Conservation (phyloP, 371 early-diverging fungal genomes). For the Sporodiniella umbellata region DNA sequence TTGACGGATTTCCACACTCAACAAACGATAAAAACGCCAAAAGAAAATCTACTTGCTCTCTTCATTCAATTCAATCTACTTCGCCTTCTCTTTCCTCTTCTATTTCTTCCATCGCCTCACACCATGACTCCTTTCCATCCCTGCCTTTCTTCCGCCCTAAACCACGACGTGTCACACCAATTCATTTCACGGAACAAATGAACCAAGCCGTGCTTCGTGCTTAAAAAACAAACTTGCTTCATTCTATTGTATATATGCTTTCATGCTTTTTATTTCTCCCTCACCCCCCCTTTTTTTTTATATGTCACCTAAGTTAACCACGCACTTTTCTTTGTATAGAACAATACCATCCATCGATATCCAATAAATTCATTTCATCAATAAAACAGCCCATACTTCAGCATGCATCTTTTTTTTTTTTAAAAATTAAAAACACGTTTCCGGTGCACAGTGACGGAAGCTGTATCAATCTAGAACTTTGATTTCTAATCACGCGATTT, state of each 20-base stretch:
- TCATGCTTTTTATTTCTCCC: neutral
- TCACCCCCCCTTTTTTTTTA: too few species aligned
- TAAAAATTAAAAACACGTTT: too few species aligned
- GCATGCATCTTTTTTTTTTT: too few species aligned
- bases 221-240: neutral
- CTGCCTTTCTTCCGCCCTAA: conserved; percentile 13
- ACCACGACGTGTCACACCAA: conserved; percentile 7
- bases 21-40: neutral
- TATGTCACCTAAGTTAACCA: too few species aligned
- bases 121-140: neutral
- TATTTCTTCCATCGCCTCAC: conserved; percentile 8
- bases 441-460: too few species aligned
- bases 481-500: too few species aligned
- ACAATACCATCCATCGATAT: too few species aligned
- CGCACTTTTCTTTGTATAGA: too few species aligned
- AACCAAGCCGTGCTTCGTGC: conserved; percentile 16
- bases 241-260: neutral
- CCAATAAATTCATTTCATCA: too few species aligned
- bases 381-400: too few species aligned
- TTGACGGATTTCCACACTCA: conserved; percentile 24
- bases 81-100: conserved; percentile 19
- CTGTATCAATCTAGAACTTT: too few species aligned
- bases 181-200: conserved; percentile 17
- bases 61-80: conserved; percentile 6
- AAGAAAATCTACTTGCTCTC: conserved; percentile 12